A percentile compares a stretch with the other conserved stretches of the same genome.
These are phyloP conservation scores for Monosporozyma yasuniensis DNA, from an alignment of 805 yeast genomes.

Conservation along the genomic window DNA sequence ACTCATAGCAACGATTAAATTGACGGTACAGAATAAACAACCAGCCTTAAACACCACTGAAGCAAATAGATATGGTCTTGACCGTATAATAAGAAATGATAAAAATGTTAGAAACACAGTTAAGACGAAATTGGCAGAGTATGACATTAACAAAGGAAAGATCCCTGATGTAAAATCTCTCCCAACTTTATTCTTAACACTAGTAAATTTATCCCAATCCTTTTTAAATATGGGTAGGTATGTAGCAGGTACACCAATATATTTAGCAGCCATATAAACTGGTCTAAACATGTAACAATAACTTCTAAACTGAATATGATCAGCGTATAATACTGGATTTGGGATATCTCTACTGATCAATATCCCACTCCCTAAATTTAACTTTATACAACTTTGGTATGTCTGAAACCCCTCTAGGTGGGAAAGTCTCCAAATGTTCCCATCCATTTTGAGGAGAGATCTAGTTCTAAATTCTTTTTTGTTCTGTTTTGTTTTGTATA, in stretches of 20 bases:
- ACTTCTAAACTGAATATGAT: constrained; percentile 23
- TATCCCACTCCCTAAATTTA: constrained; percentile 29
- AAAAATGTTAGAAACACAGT: constrained; percentile 55
- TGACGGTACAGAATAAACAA: constrained; percentile 44
- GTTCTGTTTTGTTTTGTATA: no score
- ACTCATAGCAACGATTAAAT: constrained; percentile 43
- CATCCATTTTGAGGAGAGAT: constrained; percentile 4
- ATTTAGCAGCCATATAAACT: constrained; percentile 29
- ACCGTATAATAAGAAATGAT: constrained; percentile 55
- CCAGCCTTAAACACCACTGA: constrained; percentile 31
- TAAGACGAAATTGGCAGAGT: constrained; percentile 57
- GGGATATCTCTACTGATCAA: constrained; percentile 17
- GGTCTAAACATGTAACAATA: constrained; percentile 30
- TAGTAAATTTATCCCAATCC: constrained; percentile 43
- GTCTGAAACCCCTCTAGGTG: not conserved
- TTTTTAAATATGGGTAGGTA: constrained; percentile 26
- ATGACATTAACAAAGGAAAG: constrained; percentile 52
- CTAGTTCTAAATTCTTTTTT: not conserved
- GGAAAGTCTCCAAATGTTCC: constrained; percentile 6
- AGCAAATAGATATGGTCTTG: constrained; percentile 43
- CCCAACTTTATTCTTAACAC: constrained; percentile 20
- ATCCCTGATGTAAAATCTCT: constrained; percentile 48
- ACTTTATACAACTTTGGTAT: constrained; percentile 25
- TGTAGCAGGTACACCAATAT: constrained; percentile 34
- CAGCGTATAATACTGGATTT: constrained; percentile 10